Evolutionary conservation across 2,329 filamentous ascomycete genomes (phyloP).

Genomic region (Calonectria hongkongensis): DNA sequence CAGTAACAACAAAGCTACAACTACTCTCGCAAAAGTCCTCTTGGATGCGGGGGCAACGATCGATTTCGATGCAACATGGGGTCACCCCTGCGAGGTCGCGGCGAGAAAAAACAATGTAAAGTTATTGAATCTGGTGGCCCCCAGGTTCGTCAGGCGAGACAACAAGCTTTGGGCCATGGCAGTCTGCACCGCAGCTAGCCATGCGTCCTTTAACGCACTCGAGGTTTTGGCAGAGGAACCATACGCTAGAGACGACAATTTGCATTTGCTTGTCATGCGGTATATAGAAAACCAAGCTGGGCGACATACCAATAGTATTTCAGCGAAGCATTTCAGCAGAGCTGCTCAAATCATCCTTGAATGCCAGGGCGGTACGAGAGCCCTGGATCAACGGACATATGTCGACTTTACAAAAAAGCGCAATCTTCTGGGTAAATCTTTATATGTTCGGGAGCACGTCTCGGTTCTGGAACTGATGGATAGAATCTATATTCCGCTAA

Average conservation of each 20-base stretch:
- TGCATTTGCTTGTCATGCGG: neutral
- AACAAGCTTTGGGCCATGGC: neutral
- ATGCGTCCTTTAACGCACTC: neutral
- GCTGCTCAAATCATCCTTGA: neutral
- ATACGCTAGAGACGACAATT: neutral
- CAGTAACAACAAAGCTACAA: neutral
- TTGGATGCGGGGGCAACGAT: neutral
- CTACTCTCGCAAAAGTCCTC: neutral
- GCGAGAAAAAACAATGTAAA: neutral
- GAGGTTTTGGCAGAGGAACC: neutral
- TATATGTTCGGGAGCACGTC: neutral
- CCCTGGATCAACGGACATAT: neutral
- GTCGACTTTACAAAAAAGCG: neutral
- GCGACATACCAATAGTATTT: neutral
- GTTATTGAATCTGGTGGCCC: neutral
- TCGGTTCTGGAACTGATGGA: neutral
- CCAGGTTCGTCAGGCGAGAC: neutral
- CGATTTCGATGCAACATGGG: rapidly evolving
- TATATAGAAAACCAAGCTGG: neutral
- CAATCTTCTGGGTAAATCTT: no score
- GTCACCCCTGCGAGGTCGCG: neutral
- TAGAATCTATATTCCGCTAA: neutral
- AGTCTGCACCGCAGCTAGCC: neutral
- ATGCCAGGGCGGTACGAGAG: neutral
- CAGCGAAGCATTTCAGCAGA: neutral